Evolutionary conservation across 139 green algal genomes (phyloP).

Genomic region (Gonium pectorale): DNA sequence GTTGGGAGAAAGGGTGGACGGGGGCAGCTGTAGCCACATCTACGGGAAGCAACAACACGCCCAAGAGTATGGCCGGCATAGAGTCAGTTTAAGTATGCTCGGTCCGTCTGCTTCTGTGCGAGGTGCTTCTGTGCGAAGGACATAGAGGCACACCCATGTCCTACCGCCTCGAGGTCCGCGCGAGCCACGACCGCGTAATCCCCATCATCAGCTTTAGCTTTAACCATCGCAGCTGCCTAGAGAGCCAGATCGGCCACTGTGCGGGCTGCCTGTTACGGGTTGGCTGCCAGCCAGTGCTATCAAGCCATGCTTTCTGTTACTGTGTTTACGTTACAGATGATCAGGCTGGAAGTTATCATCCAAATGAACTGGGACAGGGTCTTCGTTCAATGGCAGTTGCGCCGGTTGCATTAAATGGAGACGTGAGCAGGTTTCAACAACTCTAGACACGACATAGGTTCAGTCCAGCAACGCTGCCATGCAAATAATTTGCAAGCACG

Average conservation of each 20-base stretch:
- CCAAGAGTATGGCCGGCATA: not conserved
- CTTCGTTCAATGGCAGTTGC: not conserved
- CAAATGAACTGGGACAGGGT: not conserved
- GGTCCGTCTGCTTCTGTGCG: not conserved
- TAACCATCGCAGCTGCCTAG: not conserved
- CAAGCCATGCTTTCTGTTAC: not conserved
- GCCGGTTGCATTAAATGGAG: not conserved
- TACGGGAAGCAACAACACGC: no score
- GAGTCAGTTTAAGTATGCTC: not conserved
- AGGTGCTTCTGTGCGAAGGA: not conserved
- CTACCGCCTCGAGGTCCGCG: slow-evolving; percentile 15
- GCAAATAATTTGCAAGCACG: not conserved
- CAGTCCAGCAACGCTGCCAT: not conserved
- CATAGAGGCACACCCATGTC: not conserved
- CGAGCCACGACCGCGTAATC: not conserved
- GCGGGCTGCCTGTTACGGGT: no score
- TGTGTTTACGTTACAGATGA: no score
- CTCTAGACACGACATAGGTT: not conserved
- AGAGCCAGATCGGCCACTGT: no score
- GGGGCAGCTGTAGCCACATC: not conserved
- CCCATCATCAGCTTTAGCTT: slow-evolving; percentile 12
- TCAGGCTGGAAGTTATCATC: not conserved
- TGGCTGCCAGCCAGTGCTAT: not conserved
- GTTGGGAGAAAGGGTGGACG: not conserved
- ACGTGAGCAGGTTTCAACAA: not conserved